Evolutionary conservation across 208 protist species (phyloP), one percentile per base, ranked within the genome.

Genomic region (Naegleria fowleri): DNA sequence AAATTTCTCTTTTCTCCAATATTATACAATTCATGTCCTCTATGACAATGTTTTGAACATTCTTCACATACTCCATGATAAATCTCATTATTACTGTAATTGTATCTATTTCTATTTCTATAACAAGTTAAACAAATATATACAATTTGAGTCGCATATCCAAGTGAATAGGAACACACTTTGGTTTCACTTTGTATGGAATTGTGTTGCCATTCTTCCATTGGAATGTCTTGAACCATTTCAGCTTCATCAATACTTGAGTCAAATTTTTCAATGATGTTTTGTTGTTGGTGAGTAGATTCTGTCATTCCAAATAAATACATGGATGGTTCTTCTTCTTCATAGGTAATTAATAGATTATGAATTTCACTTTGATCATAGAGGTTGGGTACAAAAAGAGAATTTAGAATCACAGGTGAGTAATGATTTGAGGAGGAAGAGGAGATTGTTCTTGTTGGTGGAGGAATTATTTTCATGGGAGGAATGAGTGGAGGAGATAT

Each of bases 81-180:
- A 67, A 29, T 67, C 22, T 29, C 11, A 67, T 67, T 58, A 58
- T 58, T 19, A 67, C 22, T 36, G 36, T 79, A 79, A 79, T 36
- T 79, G 36, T 79, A 36, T 79, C 25, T 36, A 79, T 79, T 79
- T 36, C 19, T 36, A 36, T 79, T 29, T 79, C n/a, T 9, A n/a
- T 51, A 48, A 86, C 83, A 86, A 36, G 83, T 86, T 48, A 86
- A 86, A 48, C 83, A 86, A 41, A 86, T 25, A 86, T 51, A 86
- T 15, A 86, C 40, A 51, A 86, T 51, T 86, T 86, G 83, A 86
- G 41, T 40, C 0, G 11, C 16, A 48, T 86, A 51, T 51, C 83
- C 40, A 13, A n/a, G 5, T 0, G 6, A 7, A 51, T 33, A 86
- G 6, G 39, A 40, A 86, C 83, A 86, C 43, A 48, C 43, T 48